Evolutionary conservation across 2,329 filamentous ascomycete species (phyloP), one percentile per base, ranked within the genome.

Genomic region (Tolypocladium cylindrosporum): DNA sequence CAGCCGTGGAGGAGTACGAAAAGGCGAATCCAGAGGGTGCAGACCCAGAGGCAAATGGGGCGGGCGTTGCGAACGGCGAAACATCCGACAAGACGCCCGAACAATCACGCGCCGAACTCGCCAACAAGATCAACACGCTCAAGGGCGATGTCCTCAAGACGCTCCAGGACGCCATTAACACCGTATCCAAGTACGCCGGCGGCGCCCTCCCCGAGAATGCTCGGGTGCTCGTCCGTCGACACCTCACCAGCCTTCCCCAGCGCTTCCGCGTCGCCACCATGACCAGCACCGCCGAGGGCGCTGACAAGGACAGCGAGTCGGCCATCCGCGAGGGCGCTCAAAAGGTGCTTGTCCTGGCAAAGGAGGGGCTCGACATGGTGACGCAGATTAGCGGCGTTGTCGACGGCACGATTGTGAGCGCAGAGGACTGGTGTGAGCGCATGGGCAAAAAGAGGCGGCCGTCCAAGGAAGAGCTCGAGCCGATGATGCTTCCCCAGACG

Each of bases 341-440:
- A 64, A 82, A 88, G 45, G 91, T 95, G 58, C 76, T 97, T 14
- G 85, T 94, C 1, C 84, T 97, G 55, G 93, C 93, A 8, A 89
- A 88, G 66, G 93, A 97, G 70, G 91, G 92, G 0, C 78, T 97
- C 16, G 91, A 97, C 65, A 96, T 97, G 88, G 91, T 97, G 80
- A 83, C 85, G 1, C 91, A 97, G 70, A 91, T 99, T 55, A 94
- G 87, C 45, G 85, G 87, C 6, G 90, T 97, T 2, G 81, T 97
- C 10, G 90, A 95, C 64, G 89, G 91, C 56, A 97, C 94, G 0
- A 88, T 97, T 56, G 83, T 89, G 57, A 94, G 89, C 65, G 94
- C 94, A 0, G 93, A 97, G 72, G 85, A 87, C 65, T 97, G 94
- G 94, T 90, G 93, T 63, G 88, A 92, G 59, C 80, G 86, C 24